A percentile compares a stretch with the other conserved stretches of the same genome.
phyloP scores from a whole-genome alignment of 805 yeast genomes.

The Candida adriatica region DNA sequence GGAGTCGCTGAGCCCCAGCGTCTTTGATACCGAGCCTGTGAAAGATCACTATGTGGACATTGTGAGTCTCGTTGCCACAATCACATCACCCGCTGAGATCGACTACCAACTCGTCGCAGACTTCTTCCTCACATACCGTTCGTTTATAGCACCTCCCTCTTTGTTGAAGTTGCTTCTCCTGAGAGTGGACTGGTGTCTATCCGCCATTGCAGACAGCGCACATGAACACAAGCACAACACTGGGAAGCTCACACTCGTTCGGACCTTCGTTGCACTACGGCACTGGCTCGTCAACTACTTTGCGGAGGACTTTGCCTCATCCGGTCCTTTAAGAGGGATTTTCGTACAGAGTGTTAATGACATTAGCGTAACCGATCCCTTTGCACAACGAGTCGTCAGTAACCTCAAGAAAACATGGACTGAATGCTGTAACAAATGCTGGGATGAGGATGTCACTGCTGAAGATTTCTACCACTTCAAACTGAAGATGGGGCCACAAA shows the following conservation, averaged over 20 bases:
- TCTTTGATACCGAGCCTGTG: too few relatives aligned
- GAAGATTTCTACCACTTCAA: slow-evolving; percentile 17
- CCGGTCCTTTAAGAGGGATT: slow-evolving; percentile 37
- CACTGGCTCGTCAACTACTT: slow-evolving; percentile 90
- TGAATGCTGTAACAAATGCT: slow-evolving; percentile 23
- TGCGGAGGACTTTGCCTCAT: slow-evolving; percentile 69
- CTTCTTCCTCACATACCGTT: slow-evolving; percentile 77
- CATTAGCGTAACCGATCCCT: slow-evolving; percentile 13
- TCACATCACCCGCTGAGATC: slow-evolving; percentile 28
- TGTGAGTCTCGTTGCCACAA: slow-evolving; percentile 11
- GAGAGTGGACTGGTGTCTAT: slow-evolving; percentile 69
- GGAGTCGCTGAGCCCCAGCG: too few relatives aligned
- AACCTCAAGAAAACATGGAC: slow-evolving; percentile 48
- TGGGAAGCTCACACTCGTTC: slow-evolving; percentile 63
- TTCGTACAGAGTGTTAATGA: slow-evolving; percentile 33
- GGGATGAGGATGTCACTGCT: slow-evolving; percentile 26
- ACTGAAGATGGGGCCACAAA: slow-evolving; percentile 23
- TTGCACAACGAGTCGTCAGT: slow-evolving; percentile 32
- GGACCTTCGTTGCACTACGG: slow-evolving; percentile 81
- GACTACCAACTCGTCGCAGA: slow-evolving; percentile 79
- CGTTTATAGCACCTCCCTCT: slow-evolving; percentile 52
- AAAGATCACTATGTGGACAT: slow-evolving; percentile 17
- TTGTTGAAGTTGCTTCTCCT: slow-evolving; percentile 56
- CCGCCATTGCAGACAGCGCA: slow-evolving; percentile 22
- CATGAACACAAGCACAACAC: slow-evolving; percentile 30